Base-by-base conservation (phyloP, 768 basidiomycete genomes). In the Terana coerulea region DNA sequence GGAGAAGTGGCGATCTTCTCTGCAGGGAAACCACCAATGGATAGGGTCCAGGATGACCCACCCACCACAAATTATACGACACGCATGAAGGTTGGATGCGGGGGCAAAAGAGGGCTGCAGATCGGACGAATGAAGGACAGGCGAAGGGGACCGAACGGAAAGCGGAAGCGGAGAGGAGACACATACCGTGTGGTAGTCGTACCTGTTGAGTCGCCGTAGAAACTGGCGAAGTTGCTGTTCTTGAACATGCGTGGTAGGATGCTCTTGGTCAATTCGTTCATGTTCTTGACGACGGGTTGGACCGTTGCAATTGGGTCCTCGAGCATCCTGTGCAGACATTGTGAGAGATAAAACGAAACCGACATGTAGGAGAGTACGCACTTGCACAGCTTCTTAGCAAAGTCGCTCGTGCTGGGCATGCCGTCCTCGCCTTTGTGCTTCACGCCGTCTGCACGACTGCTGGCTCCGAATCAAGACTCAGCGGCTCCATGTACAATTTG, bases 301-400 rank as follows among this genome's bases (percentile, higher is more conserved):
- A 87, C 88, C 0, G 79, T 64, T n/a, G n/a, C n/a, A n/a, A n/a
- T n/a, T 25, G 79, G 77, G 61, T 94, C 91, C 66, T 92, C 88
- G 35, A 95, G 83, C 91, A 95, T 95, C 65, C 92, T 94, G 60
- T 10, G 37, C 26, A 30, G n/a, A 33, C 12, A 53, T 21, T 17
- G 24, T 17, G 26, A 44, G 43, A 36, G 42, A 42, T 46, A 30
- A 22, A 5, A 19, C 17, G 3, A 22, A 22, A 34, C 21, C 9
- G 22, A 8, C 14, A 25, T 19, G n/a, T 10, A 22, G 40, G 33
- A 15, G 33, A 22, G 41, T 1, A 70, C 79, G 54, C 37, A 93
- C 92, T 88, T 90, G 86, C 88, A 94, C 8, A 95, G 72, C 66
- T 94, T 95, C 74, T 94, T 94, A 58, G 95, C 92, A 65, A 95